Conservation (phyloP, 176 grass and related monocot species). For the Puccinellia tenuiflora region DNA sequence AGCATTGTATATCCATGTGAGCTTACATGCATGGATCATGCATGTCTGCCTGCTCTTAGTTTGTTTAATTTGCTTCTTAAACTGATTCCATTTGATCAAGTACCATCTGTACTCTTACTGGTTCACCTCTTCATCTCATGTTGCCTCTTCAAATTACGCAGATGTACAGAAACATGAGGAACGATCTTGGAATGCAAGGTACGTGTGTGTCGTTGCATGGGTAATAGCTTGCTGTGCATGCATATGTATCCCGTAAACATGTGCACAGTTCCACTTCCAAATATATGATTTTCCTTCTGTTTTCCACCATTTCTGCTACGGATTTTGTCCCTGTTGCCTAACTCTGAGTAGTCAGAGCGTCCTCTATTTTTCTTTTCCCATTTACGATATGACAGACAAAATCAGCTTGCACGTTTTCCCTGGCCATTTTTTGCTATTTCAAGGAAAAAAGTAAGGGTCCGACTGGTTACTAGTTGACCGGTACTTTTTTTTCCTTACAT, state of each 20-base stretch:
- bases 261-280: background rate
- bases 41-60: too few species aligned
- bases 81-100: too few species aligned
- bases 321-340: background rate
- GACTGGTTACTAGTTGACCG: too few species aligned
- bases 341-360: background rate
- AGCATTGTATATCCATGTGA: too few species aligned
- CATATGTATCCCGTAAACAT: background rate
- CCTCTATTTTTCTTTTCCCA: background rate
- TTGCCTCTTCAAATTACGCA: too few species aligned
- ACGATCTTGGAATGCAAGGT: constrained; percentile 74
- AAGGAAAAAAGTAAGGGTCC: too few species aligned
- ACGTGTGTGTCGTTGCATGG: background rate
- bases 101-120: too few species aligned
- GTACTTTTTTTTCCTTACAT: too few species aligned
- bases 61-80: too few species aligned
- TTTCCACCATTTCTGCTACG: background rate
- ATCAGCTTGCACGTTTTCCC: background rate
- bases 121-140: too few species aligned
- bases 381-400: background rate
- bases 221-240: too few species aligned
- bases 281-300: background rate
- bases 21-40: too few species aligned
- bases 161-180: constrained; percentile 97
- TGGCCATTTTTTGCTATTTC: background rate